These are phyloP conservation scores for Eutypa lata DNA, from an alignment of 2,329 filamentous ascomycete species.

Conservation along the genomic window DNA sequence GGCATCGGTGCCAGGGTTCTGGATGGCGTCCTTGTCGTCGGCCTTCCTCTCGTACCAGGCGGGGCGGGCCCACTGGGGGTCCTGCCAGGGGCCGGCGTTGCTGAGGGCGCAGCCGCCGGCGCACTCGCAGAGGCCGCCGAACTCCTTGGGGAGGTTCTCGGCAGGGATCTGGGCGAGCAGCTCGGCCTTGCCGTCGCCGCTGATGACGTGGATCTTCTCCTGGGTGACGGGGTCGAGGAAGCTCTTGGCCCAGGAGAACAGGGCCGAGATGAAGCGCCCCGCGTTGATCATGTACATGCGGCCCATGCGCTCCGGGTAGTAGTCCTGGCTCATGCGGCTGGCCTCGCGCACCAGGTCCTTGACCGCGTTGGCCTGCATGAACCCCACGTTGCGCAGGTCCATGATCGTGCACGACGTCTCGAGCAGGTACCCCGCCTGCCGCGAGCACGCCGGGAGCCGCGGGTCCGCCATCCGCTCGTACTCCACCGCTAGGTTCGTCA, in stretches of 20 bases:
- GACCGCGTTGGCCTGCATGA: slow-evolving; percentile 77
- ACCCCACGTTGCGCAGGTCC: slow-evolving; percentile 91
- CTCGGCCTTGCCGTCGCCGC: slow-evolving; percentile 76
- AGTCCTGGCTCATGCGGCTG: slow-evolving; percentile 91
- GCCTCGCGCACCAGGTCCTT: slow-evolving; percentile 85
- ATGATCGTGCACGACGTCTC: slow-evolving; percentile 99
- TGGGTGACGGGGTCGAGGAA: slow-evolving; percentile 98
- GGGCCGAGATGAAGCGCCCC: slow-evolving; percentile 87
- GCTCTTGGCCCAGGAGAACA: slow-evolving; percentile 83
- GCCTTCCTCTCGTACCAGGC: slow-evolving; percentile 60
- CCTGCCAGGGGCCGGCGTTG: slow-evolving; percentile 87
- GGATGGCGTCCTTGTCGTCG: slow-evolving; percentile 23
- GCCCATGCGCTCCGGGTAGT: slow-evolving; percentile 96
- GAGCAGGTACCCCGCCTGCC: slow-evolving; percentile 82
- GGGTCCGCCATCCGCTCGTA: slow-evolving; percentile 96
- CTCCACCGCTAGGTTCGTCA: slow-evolving; percentile 93
- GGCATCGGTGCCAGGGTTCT: slow-evolving; percentile 25
- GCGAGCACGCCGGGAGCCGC: slow-evolving; percentile 89
- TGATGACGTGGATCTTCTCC: slow-evolving; percentile 90
- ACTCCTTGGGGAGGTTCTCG: slow-evolving; percentile 84
- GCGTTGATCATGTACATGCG: slow-evolving; percentile 98
- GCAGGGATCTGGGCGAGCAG: slow-evolving; percentile 79
- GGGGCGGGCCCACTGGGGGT: slow-evolving; percentile 63
- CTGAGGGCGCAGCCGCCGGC: slow-evolving; percentile 78
- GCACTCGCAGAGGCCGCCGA: slow-evolving; percentile 83